phyloP scores from a whole-genome alignment of 345 rosid species.

The Hibiscus trionum region DNA sequence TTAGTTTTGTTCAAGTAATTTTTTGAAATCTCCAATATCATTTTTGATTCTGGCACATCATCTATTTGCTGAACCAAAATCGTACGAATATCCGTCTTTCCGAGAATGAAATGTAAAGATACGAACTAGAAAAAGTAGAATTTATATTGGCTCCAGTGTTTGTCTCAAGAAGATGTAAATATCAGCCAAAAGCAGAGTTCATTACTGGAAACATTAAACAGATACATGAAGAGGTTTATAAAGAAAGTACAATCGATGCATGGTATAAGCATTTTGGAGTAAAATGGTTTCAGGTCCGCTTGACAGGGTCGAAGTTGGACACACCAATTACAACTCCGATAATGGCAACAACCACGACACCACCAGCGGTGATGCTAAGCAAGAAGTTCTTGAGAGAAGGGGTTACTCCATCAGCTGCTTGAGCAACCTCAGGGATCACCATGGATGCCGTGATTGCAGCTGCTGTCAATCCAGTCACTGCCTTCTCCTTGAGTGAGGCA shows the following conservation, averaged over 20 bases:
- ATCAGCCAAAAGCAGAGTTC: conserved; percentile 4
- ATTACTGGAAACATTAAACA: conserved; percentile 4
- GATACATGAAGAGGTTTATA: conserved; percentile 7
- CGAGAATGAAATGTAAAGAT: too few species aligned
- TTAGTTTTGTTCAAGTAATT: too few species aligned
- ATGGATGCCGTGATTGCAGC: conserved; percentile 72
- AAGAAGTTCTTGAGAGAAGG: conserved; percentile 92
- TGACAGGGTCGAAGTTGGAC: conserved; percentile 63
- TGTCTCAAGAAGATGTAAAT: background rate
- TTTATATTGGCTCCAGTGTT: too few species aligned
- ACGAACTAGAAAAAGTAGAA: too few species aligned
- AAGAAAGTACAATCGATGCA: background rate
- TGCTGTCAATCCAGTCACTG: conserved; percentile 58
- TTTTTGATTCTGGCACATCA: too few species aligned
- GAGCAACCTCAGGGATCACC: conserved; percentile 70
- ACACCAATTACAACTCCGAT: conserved; percentile 72
- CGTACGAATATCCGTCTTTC: too few species aligned
- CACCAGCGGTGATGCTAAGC: conserved; percentile 82
- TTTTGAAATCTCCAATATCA: too few species aligned
- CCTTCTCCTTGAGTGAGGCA: conserved; percentile 62
- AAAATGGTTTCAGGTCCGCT: conserved; percentile 36
- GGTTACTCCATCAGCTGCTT: conserved; percentile 60
- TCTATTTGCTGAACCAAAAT: too few species aligned
- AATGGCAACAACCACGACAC: conserved; percentile 44
- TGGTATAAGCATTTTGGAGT: background rate